Conservation (phyloP, 306 rosid genomes). For the Acacia crassicarpa region DNA sequence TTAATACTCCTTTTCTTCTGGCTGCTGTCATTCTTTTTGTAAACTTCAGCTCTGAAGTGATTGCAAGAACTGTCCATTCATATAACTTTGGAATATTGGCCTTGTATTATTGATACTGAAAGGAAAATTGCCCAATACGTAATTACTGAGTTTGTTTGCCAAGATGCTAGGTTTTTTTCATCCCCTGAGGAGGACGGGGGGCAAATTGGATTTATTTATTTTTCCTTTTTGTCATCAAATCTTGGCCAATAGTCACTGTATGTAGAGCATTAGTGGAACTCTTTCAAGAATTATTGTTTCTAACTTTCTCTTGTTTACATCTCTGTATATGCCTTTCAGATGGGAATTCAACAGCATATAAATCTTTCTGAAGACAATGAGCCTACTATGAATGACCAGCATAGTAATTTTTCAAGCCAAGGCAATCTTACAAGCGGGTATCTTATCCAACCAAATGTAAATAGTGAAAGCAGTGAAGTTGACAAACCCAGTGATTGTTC, state of each 20-base stretch:
- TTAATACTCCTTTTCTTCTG: not conserved
- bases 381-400: slow-evolving; percentile 36
- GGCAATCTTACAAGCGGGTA: slow-evolving; percentile 31
- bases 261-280: not conserved
- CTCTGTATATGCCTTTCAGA: slow-evolving; percentile 48
- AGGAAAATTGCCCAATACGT: slow-evolving; percentile 1
- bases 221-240: not conserved
- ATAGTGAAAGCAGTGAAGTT: slow-evolving; percentile 49
- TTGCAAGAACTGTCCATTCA: slow-evolving; percentile 19
- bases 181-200: not conserved
- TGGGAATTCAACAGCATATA: slow-evolving; percentile 56
- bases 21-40: not conserved
- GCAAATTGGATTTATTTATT: not conserved
- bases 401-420: slow-evolving; percentile 29
- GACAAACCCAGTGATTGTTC: slow-evolving; percentile 37
- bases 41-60: not conserved
- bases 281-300: slow-evolving; percentile 22
- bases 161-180: not conserved
- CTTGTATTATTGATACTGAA: not conserved
- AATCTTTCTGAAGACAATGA: slow-evolving; percentile 39
- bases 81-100: not conserved
- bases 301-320: not conserved
- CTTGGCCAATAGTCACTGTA: not conserved
- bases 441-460: slow-evolving; percentile 36
- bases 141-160: slow-evolving; percentile 4